These are phyloP conservation scores for Boletus rufocinnamomeus DNA, from an alignment of 768 basidiomycete species.

Conservation along the genomic window DNA sequence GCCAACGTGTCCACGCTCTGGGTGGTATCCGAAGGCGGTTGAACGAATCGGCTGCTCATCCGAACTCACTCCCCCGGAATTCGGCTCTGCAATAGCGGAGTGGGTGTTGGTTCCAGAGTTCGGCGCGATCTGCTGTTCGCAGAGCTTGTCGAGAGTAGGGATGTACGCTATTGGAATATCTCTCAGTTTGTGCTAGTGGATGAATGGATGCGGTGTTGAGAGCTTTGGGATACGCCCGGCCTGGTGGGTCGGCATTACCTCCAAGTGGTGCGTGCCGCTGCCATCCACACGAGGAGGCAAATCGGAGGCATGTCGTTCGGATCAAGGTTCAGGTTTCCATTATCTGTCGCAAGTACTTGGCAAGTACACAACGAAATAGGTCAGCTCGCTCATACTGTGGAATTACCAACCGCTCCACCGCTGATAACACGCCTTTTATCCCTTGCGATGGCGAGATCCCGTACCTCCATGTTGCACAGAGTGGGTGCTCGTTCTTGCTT, in stretches of 20 bases:
- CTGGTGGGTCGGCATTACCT: neutral
- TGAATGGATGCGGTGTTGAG: neutral
- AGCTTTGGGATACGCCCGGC: neutral
- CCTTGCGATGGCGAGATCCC: neutral
- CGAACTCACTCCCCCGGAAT: neutral
- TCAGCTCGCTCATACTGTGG: neutral
- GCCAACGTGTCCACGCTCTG: neutral
- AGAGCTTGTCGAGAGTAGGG: neutral
- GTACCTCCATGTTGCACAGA: neutral
- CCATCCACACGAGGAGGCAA: neutral
- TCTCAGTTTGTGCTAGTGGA: neutral
- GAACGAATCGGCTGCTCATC: neutral
- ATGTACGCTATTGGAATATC: neutral
- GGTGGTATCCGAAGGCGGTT: neutral
- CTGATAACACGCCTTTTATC: neutral
- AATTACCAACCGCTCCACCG: neutral
- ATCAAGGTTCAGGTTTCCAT: neutral
- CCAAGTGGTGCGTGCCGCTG: neutral
- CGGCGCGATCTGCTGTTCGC: neutral
- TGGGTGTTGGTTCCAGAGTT: neutral
- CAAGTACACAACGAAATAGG: neutral
- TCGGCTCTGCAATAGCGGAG: neutral
- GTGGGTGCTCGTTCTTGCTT: neutral
- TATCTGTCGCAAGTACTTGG: too few relatives aligned
- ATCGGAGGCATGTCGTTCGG: neutral